Evolutionary conservation across 129 eudicot genomes (phyloP).

Genomic region (Kitagawia praeruptora): DNA sequence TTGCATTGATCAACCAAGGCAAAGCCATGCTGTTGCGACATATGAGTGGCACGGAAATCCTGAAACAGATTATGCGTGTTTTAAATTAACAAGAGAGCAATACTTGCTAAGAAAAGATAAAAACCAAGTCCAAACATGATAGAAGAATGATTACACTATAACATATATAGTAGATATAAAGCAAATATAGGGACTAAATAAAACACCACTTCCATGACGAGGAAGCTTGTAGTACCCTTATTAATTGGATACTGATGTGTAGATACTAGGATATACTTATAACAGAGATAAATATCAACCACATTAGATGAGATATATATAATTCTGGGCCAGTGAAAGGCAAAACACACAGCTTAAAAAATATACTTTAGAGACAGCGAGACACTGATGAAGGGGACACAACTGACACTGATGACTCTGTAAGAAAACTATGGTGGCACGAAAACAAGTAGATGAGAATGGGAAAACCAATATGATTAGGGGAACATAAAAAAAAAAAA

Average conservation of each 20-base stretch:
- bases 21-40: constrained; percentile 40
- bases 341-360: not conserved
- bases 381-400: not conserved
- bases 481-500: not conserved
- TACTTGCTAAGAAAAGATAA: not conserved
- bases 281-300: not conserved
- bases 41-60: constrained; percentile 37
- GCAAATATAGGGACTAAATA: no score
- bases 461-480: not conserved
- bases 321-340: not conserved
- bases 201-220: not conserved
- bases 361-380: not conserved
- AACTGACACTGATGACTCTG: not conserved
- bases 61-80: constrained; percentile 18
- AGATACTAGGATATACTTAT: not conserved
- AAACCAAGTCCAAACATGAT: not conserved
- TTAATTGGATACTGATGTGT: not conserved
- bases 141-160: not conserved
- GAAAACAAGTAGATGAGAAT: not conserved
- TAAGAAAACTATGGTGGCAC: not conserved
- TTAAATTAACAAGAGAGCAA: not conserved
- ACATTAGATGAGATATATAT: not conserved
- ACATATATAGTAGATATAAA: not conserved
- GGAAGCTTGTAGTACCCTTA: not conserved
- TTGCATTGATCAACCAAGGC: constrained; percentile 49